Conservation (phyloP, 2,329 filamentous ascomycete species). For the Chaetomium sp. region DNA sequence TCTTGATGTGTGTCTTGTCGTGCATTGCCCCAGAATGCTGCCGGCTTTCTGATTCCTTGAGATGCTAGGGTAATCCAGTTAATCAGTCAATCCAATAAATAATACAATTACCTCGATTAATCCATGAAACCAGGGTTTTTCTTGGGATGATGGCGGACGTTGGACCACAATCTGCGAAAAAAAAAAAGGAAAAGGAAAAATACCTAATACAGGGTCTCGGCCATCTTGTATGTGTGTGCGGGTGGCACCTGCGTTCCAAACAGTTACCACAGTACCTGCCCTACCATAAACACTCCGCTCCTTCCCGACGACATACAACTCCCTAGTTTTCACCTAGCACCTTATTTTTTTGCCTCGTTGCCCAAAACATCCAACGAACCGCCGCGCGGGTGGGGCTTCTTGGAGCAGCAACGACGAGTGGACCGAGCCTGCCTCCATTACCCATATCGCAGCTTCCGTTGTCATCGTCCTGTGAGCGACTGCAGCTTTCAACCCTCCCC, state of each 20-base stretch:
- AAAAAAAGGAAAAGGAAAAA: background rate
- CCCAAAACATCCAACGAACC: no score
- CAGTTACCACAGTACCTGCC: no score
- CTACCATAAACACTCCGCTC: no score
- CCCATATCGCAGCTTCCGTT: conserved; percentile 6
- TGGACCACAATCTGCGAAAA: conserved; percentile 8
- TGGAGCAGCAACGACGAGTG: background rate
- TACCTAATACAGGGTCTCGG: background rate
- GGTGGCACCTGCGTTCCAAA: conserved; percentile 16
- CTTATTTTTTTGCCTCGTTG: no score
- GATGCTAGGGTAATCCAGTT: conserved; percentile 5
- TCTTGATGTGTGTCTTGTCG: background rate
- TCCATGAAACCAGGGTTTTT: background rate
- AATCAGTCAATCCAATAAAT: no score
- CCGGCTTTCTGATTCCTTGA: background rate
- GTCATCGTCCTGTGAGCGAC: background rate
- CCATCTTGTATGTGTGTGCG: no score
- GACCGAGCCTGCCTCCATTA: conserved; percentile 4
- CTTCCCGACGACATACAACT: no score
- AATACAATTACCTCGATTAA: no score
- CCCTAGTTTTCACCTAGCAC: no score
- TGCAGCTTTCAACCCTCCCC: background rate
- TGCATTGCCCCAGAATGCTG: conserved; percentile 2
- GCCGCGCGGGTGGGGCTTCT: no score
- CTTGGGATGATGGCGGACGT: background rate